A percentile compares a stretch with the other conserved stretches of the same genome.
Evolutionary conservation across 805 yeast species (phyloP).

Genomic region (Yarrowia porcina): DNA sequence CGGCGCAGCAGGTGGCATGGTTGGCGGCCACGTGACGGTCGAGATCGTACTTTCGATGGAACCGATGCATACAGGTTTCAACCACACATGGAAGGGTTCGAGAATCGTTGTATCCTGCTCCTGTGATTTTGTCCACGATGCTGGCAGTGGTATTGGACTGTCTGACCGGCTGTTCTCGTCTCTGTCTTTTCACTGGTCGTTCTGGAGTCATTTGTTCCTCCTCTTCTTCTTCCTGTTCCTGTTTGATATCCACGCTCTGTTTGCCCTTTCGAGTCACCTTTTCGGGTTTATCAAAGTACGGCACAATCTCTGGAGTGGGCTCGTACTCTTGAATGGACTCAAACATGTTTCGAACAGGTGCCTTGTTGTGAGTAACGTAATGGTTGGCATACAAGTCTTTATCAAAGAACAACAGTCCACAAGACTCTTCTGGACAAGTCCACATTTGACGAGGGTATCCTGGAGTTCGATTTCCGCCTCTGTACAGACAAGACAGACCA

Average conservation of each 20-base stretch:
- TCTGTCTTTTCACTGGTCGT: not conserved
- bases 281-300: conserved; percentile 9
- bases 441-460: not conserved
- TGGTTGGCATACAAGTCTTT: conserved; percentile 39
- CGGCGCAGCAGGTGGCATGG: conserved; percentile 26
- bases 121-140: conserved; percentile 37
- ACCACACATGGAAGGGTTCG: conserved; percentile 38
- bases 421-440: conserved; percentile 8
- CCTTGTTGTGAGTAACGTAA: conserved; percentile 29
- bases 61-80: conserved; percentile 37
- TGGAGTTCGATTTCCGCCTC: not conserved
- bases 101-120: conserved; percentile 37
- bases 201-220: not conserved
- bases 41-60: conserved; percentile 41
- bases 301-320: conserved; percentile 53
- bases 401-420: not conserved
- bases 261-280: not conserved
- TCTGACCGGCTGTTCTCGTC: conserved; percentile 27
- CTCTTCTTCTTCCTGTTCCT: not conserved
- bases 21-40: conserved; percentile 37
- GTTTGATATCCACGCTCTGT: not conserved
- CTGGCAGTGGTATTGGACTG: conserved; percentile 35
- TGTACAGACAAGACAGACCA: not conserved
- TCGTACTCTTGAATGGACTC: conserved; percentile 53
- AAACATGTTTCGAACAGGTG: not conserved